A percentile compares a stretch with the other conserved stretches of the same genome.
Conservation (phyloP, 345 rosid genomes). For the Cochlearia excelsa region DNA sequence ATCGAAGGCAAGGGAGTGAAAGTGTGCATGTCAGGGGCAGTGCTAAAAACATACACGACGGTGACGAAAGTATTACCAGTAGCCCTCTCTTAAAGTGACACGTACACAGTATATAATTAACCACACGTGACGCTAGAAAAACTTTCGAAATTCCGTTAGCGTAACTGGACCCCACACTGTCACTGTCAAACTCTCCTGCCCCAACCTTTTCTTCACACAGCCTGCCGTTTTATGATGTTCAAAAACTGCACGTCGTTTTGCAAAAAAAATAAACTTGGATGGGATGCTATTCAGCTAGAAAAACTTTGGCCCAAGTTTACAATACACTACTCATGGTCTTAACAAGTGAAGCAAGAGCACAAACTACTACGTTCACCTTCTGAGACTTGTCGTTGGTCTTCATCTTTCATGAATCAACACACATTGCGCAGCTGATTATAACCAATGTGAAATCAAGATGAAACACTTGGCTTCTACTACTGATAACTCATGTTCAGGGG, state of each 20-base stretch:
- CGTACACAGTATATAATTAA: slow-evolving; percentile 1
- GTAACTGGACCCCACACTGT: slow-evolving; percentile 8
- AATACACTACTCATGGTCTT: slow-evolving; percentile 62
- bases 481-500: slow-evolving; percentile 24
- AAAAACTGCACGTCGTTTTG: slow-evolving; percentile 14
- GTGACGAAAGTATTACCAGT: slow-evolving; percentile 4
- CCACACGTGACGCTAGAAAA: background rate
- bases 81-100: background rate
- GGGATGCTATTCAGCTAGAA: slow-evolving; percentile 38
- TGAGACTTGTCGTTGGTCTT: slow-evolving; percentile 41
- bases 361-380: slow-evolving; percentile 40
- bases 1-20: slow-evolving; percentile 16
- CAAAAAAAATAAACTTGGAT: no score
- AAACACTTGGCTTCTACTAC: slow-evolving; percentile 21
- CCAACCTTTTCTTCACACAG: slow-evolving; percentile 2
- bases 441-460: slow-evolving; percentile 17
- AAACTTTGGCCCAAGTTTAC: slow-evolving; percentile 18
- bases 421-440: slow-evolving; percentile 6
- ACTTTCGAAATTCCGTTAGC: no score
- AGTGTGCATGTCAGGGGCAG: no score
- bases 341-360: slow-evolving; percentile 52
- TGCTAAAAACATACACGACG: background rate
- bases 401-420: background rate
- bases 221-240: slow-evolving; percentile 1
- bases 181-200: slow-evolving; percentile 23